These are phyloP conservation scores for Kwoniella europaea DNA, from an alignment of 768 basidiomycete species.

Conservation along the genomic window DNA sequence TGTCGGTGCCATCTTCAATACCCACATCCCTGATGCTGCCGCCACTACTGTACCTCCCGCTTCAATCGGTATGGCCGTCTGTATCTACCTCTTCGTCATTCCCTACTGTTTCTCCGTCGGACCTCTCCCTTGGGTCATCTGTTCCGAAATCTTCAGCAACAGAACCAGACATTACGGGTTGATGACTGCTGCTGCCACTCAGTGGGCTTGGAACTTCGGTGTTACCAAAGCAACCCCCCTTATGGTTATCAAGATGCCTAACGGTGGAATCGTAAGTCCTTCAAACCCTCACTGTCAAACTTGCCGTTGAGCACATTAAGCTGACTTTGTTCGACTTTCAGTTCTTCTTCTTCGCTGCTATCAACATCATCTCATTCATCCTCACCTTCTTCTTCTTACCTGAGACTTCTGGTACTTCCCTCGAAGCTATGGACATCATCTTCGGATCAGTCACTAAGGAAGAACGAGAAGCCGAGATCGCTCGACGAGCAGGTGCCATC, in stretches of 20 bases:
- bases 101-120: slow-evolving; percentile 88
- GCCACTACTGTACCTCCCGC: slow-evolving; percentile 59
- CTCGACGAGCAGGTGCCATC: slow-evolving; percentile 18
- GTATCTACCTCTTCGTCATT: slow-evolving; percentile 79
- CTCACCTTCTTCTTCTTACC: slow-evolving; percentile 35
- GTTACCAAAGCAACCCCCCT: slow-evolving; percentile 45
- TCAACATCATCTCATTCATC: slow-evolving; percentile 40
- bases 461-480: slow-evolving; percentile 46
- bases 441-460: slow-evolving; percentile 51
- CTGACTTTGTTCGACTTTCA: not conserved
- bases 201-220: slow-evolving; percentile 61
- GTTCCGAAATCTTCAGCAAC: slow-evolving; percentile 84
- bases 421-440: slow-evolving; percentile 49
- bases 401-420: slow-evolving; percentile 40
- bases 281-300: not conserved
- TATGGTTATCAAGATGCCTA: slow-evolving; percentile 45
- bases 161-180: slow-evolving; percentile 81
- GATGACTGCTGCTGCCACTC: slow-evolving; percentile 73
- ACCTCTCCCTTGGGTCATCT: slow-evolving; percentile 70
- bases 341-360: slow-evolving; percentile 53
- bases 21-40: slow-evolving; percentile 64
- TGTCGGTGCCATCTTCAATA: slow-evolving; percentile 81
- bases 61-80: slow-evolving; percentile 74
- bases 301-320: not conserved
- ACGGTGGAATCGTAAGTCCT: slow-evolving; percentile 38